Base-by-base conservation (phyloP, 2,329 filamentous ascomycete genomes). In the Trichothecium roseum region DNA sequence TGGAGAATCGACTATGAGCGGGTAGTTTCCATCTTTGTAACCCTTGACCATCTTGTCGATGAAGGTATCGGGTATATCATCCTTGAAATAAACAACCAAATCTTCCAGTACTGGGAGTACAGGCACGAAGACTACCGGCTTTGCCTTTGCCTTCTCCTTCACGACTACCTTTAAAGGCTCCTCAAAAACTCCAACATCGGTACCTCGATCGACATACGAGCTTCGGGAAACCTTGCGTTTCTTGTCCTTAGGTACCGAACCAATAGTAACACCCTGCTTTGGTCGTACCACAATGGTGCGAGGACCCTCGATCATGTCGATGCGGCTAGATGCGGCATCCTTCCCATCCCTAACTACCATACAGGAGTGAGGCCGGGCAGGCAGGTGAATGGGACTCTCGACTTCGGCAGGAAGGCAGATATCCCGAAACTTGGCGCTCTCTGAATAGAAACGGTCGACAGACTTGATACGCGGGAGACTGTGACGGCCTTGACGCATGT, bases 21-120 rank as follows among this genome's bases (percentile, higher is more conserved):
- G 53, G 34, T 52, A 52, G 14, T 41, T 45, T 2, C 50, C 49
- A 12, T 41, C 35, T 37, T 44, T 51, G 37, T 74, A 69, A 2
- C 64, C 61, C 18, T 56, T 52, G 22, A 77, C 55, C 13, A 69
- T 59, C 1, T 58, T 58, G 16, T 68, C 63, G 2, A 78, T 50
- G 0, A 67, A 46, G 2, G 50, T 40, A 39, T 71, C 60, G 0
- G 51, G 47, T 1, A 53, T 50, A 2, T 63, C 62, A 8, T 64
- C 60, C 12, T 63, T 66, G 37, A 79, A 64, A 31, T 71, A 60
- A 17, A 81, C 57, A 3, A 78, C 60, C 2, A 78, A 47, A 40
- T 80, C 69, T 45, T 80, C 76, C 1, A 60, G 45, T 29, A 74
- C 52, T 0, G 69, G 64, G 16, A 80, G 56, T 1, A 74, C 60